Percentiles rank a stretch among this genome's conserved stretches.
phyloP scores from a whole-genome alignment of 2,329 filamentous ascomycete genomes.

The Kalaharituber pfeilii region DNA sequence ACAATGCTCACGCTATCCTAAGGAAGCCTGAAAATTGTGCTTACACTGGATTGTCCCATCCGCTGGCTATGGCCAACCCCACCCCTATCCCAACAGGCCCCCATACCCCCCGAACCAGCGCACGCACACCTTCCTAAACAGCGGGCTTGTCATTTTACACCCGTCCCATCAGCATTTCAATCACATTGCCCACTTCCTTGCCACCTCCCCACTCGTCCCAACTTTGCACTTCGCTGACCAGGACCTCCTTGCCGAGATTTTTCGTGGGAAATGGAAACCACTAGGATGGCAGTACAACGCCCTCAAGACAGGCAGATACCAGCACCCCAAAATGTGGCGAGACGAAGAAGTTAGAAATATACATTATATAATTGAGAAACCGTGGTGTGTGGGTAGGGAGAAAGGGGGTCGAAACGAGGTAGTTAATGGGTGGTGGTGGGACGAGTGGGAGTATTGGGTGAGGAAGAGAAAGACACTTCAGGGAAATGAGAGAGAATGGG shows the following conservation, averaged over 20 bases:
- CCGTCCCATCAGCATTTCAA: constrained; percentile 28
- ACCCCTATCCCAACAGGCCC: constrained; percentile 23
- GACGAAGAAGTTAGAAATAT: constrained; percentile 33
- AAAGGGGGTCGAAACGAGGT: constrained; percentile 35
- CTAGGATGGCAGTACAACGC: constrained; percentile 37
- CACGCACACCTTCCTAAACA: constrained; percentile 35
- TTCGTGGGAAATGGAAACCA: constrained; percentile 30
- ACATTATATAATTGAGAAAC: constrained; percentile 41
- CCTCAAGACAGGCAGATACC: constrained; percentile 38
- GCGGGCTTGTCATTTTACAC: constrained; percentile 36
- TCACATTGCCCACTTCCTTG: constrained; percentile 29
- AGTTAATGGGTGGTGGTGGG: constrained; percentile 39
- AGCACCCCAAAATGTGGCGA: constrained; percentile 35
- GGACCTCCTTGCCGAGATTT: constrained; percentile 37
- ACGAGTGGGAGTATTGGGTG: constrained; percentile 30
- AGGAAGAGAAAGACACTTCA: constrained; percentile 17
- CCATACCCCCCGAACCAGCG: constrained; percentile 14
- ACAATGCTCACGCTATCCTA: too few relatives aligned
- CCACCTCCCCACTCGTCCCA: constrained; percentile 27
- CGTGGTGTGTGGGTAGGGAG: constrained; percentile 33
- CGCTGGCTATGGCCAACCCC: constrained; percentile 25
- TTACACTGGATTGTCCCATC: constrained; percentile 30
- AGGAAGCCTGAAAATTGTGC: constrained; percentile 38
- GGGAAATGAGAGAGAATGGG: constrained; percentile 14
- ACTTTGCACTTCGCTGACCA: constrained; percentile 37